These are phyloP conservation scores for Lipomyces starkeyi DNA, from an alignment of 805 yeast species.

Conservation along the genomic window DNA sequence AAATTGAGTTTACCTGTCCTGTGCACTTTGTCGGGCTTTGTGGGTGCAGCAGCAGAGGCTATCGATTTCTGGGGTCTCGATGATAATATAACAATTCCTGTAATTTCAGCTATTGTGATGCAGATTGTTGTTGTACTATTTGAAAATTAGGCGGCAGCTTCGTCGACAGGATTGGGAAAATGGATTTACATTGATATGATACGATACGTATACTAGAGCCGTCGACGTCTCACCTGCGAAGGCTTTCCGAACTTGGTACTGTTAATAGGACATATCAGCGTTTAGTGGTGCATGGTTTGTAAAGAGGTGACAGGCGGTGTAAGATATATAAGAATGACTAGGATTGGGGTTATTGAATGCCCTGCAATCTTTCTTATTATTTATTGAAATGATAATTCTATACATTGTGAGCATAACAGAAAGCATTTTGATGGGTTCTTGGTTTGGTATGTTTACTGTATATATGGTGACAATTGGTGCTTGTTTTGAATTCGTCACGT, in stretches of 20 bases:
- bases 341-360: not conserved
- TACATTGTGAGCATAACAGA: not conserved
- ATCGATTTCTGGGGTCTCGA: conserved; percentile 78
- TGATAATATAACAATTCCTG: conserved; percentile 95
- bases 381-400: not conserved
- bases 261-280: not conserved
- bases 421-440: not conserved
- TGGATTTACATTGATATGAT: not conserved
- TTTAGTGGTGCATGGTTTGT: not conserved
- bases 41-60: conserved; percentile 88
- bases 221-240: not conserved
- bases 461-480: not conserved
- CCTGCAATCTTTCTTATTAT: too few species aligned
- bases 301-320: not conserved
- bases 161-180: not conserved
- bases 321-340: not conserved
- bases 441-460: not conserved
- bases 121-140: conserved; percentile 52
- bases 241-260: not conserved
- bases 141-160: not conserved
- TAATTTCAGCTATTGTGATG: conserved; percentile 73
- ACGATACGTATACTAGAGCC: not conserved
- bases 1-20: conserved; percentile 57
- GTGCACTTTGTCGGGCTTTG: conserved; percentile 71
- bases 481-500: not conserved